These are phyloP conservation scores for Xerophyta viscosa DNA, from an alignment of 106 monocot species.

Conservation along the genomic window DNA sequence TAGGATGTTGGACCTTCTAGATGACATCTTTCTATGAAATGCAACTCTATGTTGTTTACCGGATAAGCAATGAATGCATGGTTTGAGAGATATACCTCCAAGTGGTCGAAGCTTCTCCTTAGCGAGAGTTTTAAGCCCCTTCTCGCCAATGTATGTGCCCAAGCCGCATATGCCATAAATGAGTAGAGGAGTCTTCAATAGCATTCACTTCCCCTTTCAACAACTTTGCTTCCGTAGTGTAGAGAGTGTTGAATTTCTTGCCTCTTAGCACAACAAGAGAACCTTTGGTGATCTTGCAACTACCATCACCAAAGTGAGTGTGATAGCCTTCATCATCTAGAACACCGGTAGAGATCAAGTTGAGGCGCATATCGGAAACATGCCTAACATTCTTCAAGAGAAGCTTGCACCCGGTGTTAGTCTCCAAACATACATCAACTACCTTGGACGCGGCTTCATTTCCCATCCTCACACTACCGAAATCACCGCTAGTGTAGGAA, in stretches of 20 bases:
- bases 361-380: conserved; percentile 5
- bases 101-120: conserved; percentile 1
- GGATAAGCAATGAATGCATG: not conserved
- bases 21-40: not conserved
- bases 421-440: conserved; percentile 4
- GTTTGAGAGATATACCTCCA: not conserved
- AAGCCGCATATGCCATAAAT: conserved; percentile 1
- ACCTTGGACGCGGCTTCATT: conserved; percentile 3
- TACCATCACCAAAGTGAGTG: not conserved
- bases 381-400: conserved; percentile 4
- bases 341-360: conserved; percentile 2
- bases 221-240: conserved; percentile 1
- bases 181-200: not conserved
- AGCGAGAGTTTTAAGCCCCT: not conserved
- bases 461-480: not conserved
- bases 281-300: conserved; percentile 3
- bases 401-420: conserved; percentile 1
- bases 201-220: not conserved
- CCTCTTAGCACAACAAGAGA: conserved; percentile 11
- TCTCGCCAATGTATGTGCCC: conserved; percentile 3
- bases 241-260: conserved; percentile 7
- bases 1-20: conserved; percentile 6
- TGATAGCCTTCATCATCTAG: conserved; percentile 6
- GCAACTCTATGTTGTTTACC: conserved; percentile 5
- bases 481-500: not conserved